These are phyloP conservation scores for Chenopodium berlandieri DNA, from an alignment of 148 eudicot genomes.

Conservation along the genomic window DNA sequence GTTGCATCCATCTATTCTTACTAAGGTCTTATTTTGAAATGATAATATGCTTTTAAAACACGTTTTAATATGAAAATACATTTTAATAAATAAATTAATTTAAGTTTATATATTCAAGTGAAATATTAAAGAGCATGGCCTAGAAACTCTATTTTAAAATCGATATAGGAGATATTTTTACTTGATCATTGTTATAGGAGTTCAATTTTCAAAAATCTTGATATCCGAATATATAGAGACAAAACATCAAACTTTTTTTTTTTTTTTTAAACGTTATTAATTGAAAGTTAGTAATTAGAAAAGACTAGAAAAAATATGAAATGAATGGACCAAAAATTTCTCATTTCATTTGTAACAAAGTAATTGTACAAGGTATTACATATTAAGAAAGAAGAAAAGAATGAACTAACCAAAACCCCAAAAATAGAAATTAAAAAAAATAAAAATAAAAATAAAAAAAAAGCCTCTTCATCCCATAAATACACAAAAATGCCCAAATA, in stretches of 20 bases:
- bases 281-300: neutral
- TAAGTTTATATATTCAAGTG: too few species aligned
- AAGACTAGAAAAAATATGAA: neutral
- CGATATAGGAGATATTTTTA: too few species aligned
- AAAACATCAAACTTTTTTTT: too few species aligned
- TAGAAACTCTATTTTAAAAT: too few species aligned
- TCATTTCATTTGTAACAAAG: constrained; percentile 19
- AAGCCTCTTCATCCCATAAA: constrained; percentile 71
- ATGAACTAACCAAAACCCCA: neutral
- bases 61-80: too few species aligned
- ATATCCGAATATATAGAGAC: too few species aligned
- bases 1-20: too few species aligned
- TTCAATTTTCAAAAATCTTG: neutral
- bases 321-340: constrained; percentile 15
- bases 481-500: constrained; percentile 51
- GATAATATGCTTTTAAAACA: too few species aligned
- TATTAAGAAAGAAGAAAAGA: neutral
- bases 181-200: neutral
- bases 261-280: too few species aligned
- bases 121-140: too few species aligned
- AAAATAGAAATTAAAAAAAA: neutral
- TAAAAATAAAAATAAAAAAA: neutral
- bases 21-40: too few species aligned
- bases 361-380: constrained; percentile 8
- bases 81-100: too few species aligned